Percentiles rank a stretch among this genome's conserved stretches.
These are phyloP conservation scores for Flaveria bidentis DNA, from an alignment of 129 eudicot species.

Conservation along the genomic window DNA sequence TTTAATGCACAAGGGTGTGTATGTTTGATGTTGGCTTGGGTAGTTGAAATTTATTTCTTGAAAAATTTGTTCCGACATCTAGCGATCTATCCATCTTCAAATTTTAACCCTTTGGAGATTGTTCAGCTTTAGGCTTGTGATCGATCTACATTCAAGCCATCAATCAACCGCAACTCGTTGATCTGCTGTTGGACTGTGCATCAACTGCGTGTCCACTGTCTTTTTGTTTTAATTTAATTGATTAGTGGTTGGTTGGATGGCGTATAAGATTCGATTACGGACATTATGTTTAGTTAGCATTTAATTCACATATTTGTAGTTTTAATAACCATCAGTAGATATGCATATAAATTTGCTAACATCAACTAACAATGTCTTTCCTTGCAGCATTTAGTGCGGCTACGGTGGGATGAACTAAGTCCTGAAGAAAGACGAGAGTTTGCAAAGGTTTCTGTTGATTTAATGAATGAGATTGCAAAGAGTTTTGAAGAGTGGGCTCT, in stretches of 20 bases:
- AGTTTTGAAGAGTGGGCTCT: constrained; percentile 83
- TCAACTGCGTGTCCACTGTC: background rate
- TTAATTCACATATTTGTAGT: background rate
- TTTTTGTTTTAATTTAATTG: background rate
- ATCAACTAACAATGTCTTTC: constrained; percentile 2
- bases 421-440: constrained; percentile 68
- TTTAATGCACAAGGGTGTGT: background rate
- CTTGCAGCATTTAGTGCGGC: constrained; percentile 86
- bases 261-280: background rate
- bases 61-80: background rate
- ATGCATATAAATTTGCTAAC: background rate
- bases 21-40: background rate
- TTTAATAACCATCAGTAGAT: background rate
- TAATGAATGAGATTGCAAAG: constrained; percentile 71
- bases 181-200: background rate
- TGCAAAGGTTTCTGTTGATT: constrained; percentile 67
- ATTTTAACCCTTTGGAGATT: background rate
- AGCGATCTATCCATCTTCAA: background rate
- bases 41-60: background rate
- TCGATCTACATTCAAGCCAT: too few relatives aligned
- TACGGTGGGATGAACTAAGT: constrained; percentile 83
- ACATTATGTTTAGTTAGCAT: background rate
- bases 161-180: background rate
- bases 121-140: background rate
- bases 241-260: background rate